Evolutionary conservation across 2,329 filamentous ascomycete genomes (phyloP).

Genomic region (Xylariales sp.): DNA sequence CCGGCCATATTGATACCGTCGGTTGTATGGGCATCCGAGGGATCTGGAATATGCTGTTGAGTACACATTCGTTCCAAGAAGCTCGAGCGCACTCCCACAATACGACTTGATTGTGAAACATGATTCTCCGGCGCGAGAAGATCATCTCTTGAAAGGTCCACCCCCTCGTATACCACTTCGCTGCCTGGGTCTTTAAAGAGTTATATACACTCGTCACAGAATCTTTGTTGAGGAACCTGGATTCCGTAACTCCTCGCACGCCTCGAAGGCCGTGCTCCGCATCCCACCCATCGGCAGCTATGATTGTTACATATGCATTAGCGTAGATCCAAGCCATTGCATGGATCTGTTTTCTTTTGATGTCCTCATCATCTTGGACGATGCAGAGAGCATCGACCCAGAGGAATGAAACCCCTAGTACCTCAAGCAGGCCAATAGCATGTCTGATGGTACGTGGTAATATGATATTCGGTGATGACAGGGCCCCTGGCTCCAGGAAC

Average conservation of each 20-base stretch:
- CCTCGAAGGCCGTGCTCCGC: background rate
- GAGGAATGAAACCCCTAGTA: background rate
- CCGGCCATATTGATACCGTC: background rate
- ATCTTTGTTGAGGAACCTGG: background rate
- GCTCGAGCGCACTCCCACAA: background rate
- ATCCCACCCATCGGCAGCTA: constrained; percentile 1
- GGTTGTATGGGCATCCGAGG: background rate
- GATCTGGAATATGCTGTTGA: constrained; percentile 1
- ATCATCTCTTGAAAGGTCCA: background rate
- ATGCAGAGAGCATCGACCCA: constrained; percentile 8
- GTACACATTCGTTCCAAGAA: background rate
- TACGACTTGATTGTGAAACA: background rate
- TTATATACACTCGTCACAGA: background rate
- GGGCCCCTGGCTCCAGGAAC: background rate
- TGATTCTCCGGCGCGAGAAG: background rate
- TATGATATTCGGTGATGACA: background rate
- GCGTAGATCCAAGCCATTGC: constrained; percentile 3
- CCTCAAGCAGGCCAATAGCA: background rate
- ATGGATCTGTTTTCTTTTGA: constrained; percentile 1
- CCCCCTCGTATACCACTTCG: background rate
- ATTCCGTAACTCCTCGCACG: background rate
- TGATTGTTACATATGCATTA: constrained; percentile 1
- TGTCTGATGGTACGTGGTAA: background rate
- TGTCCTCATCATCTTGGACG: background rate
- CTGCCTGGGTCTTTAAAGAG: background rate